Percentiles rank a stretch among this genome's conserved stretches.
Evolutionary conservation across 2,329 filamentous ascomycete genomes (phyloP).

Genomic region (Sporothrix inflata): DNA sequence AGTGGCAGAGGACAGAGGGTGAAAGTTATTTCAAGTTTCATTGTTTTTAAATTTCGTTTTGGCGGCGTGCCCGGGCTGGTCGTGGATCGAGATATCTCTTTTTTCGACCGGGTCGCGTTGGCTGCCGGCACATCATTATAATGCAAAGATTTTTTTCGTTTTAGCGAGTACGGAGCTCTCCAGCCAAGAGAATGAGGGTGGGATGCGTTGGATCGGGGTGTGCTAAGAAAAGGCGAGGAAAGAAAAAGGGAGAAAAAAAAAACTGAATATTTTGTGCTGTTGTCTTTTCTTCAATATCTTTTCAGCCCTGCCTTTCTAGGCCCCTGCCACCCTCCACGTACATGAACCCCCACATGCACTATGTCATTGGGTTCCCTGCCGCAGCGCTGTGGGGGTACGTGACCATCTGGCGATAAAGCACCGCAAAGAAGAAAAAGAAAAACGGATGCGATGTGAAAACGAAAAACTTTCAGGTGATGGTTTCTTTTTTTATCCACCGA

Average conservation of each 20-base stretch:
- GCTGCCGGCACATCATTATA: conserved; percentile 16
- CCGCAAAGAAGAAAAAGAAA: not conserved
- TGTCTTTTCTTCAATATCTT: not conserved
- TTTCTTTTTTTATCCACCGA: conserved; percentile 14
- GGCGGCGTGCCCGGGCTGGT: conserved; percentile 11
- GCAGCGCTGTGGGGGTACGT: not conserved
- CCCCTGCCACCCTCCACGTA: conserved; percentile 11
- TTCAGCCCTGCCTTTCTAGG: conserved; percentile 14
- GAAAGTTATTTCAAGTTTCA: not conserved
- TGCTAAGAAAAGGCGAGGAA: too few species aligned
- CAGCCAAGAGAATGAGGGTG: not conserved
- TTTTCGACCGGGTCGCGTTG: not conserved
- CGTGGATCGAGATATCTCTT: not conserved
- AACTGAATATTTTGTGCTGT: not conserved
- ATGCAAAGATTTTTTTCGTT: not conserved
- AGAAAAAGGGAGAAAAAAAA: not conserved
- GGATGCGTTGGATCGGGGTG: not conserved
- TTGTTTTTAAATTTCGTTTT: not conserved
- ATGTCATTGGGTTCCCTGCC: conserved; percentile 5
- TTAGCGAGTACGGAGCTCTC: not conserved
- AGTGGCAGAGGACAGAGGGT: not conserved
- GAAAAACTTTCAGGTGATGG: conserved; percentile 12
- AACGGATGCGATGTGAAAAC: not conserved
- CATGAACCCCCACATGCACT: conserved; percentile 12
- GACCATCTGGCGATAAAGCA: conserved; percentile 11